Conservation (phyloP, 345 rosid species). For the Brassica juncea region DNA sequence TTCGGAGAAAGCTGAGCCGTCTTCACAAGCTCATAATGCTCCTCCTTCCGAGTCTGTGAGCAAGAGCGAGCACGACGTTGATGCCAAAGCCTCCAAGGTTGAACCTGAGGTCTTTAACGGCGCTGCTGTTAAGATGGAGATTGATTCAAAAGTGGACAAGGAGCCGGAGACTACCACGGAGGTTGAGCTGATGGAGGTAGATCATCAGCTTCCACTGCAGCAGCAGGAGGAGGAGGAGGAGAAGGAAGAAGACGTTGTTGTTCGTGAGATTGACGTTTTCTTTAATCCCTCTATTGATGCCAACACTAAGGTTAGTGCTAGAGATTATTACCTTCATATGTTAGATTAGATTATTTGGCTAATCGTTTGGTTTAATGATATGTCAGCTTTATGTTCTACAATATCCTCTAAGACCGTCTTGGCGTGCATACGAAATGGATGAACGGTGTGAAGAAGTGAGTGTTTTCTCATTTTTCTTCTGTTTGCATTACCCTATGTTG, state of each 20-base stretch:
- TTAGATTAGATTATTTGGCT: background rate
- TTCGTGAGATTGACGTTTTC: slow-evolving; percentile 85
- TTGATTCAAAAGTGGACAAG: slow-evolving; percentile 41
- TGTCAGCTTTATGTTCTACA: slow-evolving; percentile 80
- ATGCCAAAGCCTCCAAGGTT: slow-evolving; percentile 36
- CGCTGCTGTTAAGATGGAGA: slow-evolving; percentile 53
- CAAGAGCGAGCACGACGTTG: slow-evolving; percentile 43
- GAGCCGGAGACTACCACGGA: slow-evolving; percentile 27
- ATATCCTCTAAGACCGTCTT: slow-evolving; percentile 76
- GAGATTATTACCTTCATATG: background rate
- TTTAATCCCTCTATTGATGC: slow-evolving; percentile 58
- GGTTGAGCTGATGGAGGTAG: slow-evolving; percentile 46
- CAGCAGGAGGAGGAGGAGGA: slow-evolving; percentile 42
- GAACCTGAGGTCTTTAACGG: slow-evolving; percentile 43
- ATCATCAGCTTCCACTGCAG: slow-evolving; percentile 27
- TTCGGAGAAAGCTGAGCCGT: slow-evolving; percentile 20
- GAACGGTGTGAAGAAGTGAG: slow-evolving; percentile 76
- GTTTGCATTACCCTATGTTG: background rate
- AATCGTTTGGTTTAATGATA: background rate
- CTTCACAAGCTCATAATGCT: background rate
- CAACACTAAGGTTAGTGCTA: slow-evolving; percentile 48
- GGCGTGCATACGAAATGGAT: slow-evolving; percentile 93
- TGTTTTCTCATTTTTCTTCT: background rate
- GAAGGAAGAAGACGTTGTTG: slow-evolving; percentile 65
- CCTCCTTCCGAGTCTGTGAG: slow-evolving; percentile 11